Percentiles rank a stretch among this genome's conserved stretches.
Evolutionary conservation across 352 stramenopile species (phyloP).

Genomic region (Blastocystis sp.): DNA sequence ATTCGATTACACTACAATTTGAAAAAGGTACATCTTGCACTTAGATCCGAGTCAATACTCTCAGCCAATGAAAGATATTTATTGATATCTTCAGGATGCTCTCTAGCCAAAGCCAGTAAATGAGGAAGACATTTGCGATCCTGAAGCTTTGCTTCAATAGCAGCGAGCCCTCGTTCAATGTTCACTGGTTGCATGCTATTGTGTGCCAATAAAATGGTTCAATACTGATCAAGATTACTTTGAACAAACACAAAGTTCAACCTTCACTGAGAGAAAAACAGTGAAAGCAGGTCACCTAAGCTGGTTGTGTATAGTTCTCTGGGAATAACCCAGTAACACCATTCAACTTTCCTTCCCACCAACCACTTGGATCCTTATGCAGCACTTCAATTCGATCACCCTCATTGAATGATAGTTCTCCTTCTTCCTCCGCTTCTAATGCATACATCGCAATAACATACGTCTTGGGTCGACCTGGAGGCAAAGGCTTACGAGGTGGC

Average conservation of each 20-base stretch:
- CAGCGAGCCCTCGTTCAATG: conserved; percentile 11
- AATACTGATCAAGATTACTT: background rate
- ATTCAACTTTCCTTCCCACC: conserved; percentile 64
- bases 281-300: conserved; percentile 24
- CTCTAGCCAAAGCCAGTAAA: conserved; percentile 23
- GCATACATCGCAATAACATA: conserved; percentile 62
- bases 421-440: conserved; percentile 58
- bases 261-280: conserved; percentile 48
- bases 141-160: conserved; percentile 34
- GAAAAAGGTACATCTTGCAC: background rate
- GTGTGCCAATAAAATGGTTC: background rate
- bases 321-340: conserved; percentile 53
- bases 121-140: conserved; percentile 27
- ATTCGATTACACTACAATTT: background rate
- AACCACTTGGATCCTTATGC: conserved; percentile 63
- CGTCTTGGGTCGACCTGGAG: background rate
- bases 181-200: conserved; percentile 17
- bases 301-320: conserved; percentile 58
- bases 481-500: background rate
- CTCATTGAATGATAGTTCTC: conserved; percentile 61
- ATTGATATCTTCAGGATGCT: conserved; percentile 31
- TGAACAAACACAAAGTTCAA: conserved; percentile 22
- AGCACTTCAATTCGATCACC: conserved; percentile 63
- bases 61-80: conserved; percentile 30
- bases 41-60: conserved; percentile 25